Evolutionary conservation across 129 eudicot species (phyloP), one percentile per base, ranked within the genome.

Genomic region (Gnaphalium uliginosum): DNA sequence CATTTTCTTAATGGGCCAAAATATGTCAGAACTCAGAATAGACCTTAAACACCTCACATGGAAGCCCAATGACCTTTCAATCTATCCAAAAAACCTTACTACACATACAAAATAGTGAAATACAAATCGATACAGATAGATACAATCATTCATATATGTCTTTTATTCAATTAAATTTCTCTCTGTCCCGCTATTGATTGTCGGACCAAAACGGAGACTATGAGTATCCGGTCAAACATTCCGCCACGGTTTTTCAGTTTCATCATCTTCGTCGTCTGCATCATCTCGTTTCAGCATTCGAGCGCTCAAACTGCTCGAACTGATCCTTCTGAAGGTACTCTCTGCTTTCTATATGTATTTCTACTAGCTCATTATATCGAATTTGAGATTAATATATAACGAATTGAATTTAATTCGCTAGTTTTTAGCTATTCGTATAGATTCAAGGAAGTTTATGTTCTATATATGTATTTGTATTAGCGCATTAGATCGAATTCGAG

Each of bases 281-380:
- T 78, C 76, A 1, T 64, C 58, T 5, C 32, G 33, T 57, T 71
- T n/a, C 64, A 37, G 60, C 51, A 50, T 24, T 71, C 72, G 26
- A 2, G 7, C 57, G 78, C 76, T 43, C 86, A 82, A 77, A 71
- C 78, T 41, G 53, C 69, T 25, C 68, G 79, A 37, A 80, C 85
- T 59, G 79, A 72, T 71, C 84, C 87, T 54, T 76, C 85, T 25
- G 85, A 84, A 84, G 87, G 87, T 84, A 75, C 74, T n/a, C 4
- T 18, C 19, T 48, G 43, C 62, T 69, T 39, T 59, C 48, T 35
- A 22, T 76, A 23, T 50, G 56, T 68, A 59, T 43, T 41, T 54
- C 3, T 70, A 5, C 18, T 24, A 21, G 22, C 30, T 81, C 14
- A 51, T 50, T 51, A 46, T 8, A 80, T 66, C 53, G 5, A 21